Evolutionary conservation across 139 green algal genomes (phyloP), one percentile per base, ranked within the genome.

Genomic region (Coelastrella sp.): DNA sequence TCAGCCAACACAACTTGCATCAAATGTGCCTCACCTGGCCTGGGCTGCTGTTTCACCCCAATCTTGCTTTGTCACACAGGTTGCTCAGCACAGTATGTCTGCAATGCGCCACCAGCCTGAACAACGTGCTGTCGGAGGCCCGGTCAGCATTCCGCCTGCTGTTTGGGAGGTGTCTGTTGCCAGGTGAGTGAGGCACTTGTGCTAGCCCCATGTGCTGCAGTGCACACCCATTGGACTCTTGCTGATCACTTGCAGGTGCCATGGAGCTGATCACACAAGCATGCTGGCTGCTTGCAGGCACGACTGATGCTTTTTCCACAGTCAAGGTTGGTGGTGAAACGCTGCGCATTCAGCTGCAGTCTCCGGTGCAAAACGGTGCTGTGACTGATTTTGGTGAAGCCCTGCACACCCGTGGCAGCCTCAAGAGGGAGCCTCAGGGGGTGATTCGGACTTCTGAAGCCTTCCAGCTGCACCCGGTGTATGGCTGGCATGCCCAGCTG

Each of bases 231-330:
- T 10, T 19, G 25, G 19, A 19, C 14, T 56, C 76, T 63, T 35
- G 22, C n/a, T 25, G 20, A 3, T 49, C 24, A 83, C 22, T 19
- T 83, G 22, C 27, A 83, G 20, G 27, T 10, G 8, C 35, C 35
- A 10, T 19, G 15, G 11, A 49, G 25, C 27, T 83, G 76, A 14
- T 22, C 12, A 14, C 63, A 14, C 63, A 27, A 20, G 12, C 27
- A 14, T 57, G 24, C n/a, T 58, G 74, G n/a, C 17, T 78, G 72
- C 17, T 78, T 70, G 72, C 78, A 83, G 78, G 78, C 78, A 83
- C 68, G 11, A 8, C 57, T 8, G 20, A 0, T 10, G 78, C 35
- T 12, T 0, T 35, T 65, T n/a, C 49, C 14, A 83, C 78, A 14
- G 78, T 83, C 12, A 63, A 24, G 35, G 78, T 83, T 8, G 57